A percentile compares a stretch with the other conserved stretches of the same genome.
These are phyloP conservation scores for Cicer yamashitae DNA, from an alignment of 306 rosid species.

Conservation along the genomic window DNA sequence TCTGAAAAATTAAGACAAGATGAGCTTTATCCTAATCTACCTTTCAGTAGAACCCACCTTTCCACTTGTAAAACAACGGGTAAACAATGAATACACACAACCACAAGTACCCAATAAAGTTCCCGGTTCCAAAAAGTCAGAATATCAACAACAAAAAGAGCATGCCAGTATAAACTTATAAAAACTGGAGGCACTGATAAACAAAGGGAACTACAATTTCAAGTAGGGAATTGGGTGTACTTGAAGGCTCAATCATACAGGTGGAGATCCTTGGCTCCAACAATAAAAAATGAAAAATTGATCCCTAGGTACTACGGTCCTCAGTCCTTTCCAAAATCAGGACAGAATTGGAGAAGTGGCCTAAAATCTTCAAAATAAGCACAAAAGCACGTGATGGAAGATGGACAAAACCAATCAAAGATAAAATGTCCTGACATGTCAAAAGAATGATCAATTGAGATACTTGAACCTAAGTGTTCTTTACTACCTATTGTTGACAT, in stretches of 20 bases:
- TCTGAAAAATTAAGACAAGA: conserved; percentile 12
- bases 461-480: conserved; percentile 8
- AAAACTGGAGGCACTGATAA: neutral
- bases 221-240: too few relatives aligned
- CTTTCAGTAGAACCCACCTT: neutral
- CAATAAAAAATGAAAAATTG: too few relatives aligned
- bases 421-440: neutral
- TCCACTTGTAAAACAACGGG: neutral
- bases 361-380: too few relatives aligned
- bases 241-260: too few relatives aligned
- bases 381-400: too few relatives aligned
- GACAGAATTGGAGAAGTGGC: too few relatives aligned
- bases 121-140: neutral
- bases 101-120: conserved; percentile 11
- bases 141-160: conserved; percentile 1
- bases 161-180: neutral
- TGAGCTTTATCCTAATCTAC: conserved; percentile 8
- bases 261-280: too few relatives aligned
- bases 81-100: neutral
- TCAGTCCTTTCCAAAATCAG: too few relatives aligned
- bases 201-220: too few relatives aligned
- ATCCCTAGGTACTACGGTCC: too few relatives aligned
- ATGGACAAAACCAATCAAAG: too few relatives aligned
- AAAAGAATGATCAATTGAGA: conserved; percentile 35
- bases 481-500: too few relatives aligned